A percentile compares a stretch with the other conserved stretches of the same genome.
Evolutionary conservation across 192 early-diverging fungal genomes (phyloP).

Genomic region (Rhizoclosmatium sp.): DNA sequence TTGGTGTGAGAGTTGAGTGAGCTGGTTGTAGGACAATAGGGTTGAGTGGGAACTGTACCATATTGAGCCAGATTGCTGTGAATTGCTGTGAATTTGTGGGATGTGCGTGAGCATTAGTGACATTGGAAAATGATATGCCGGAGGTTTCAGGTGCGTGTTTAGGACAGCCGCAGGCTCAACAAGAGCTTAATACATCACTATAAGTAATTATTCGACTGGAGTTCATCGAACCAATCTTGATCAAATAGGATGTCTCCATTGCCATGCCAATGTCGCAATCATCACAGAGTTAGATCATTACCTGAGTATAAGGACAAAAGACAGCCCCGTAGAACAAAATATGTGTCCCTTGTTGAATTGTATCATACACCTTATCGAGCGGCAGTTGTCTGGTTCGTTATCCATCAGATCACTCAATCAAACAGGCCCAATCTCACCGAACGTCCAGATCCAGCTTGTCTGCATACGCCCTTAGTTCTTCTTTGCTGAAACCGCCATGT

Average conservation of each 20-base stretch:
- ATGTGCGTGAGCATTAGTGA: background rate
- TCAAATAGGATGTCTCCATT: too few relatives aligned
- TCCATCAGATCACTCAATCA: background rate
- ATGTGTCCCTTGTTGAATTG: constrained; percentile 27
- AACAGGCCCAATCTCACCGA: background rate
- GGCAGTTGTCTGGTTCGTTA: constrained; percentile 18
- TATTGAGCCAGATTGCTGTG: constrained; percentile 11
- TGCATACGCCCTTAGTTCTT: constrained; percentile 14
- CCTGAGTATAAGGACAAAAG: constrained; percentile 21
- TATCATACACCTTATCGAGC: constrained; percentile 20
- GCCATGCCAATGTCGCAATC: too few relatives aligned
- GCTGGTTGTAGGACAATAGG: background rate
- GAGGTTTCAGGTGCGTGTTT: too few relatives aligned
- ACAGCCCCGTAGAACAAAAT: constrained; percentile 29
- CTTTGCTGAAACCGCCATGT: constrained; percentile 21
- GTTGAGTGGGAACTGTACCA: too few relatives aligned
- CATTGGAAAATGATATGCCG: too few relatives aligned
- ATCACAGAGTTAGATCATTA: background rate
- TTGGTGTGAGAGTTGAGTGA: background rate
- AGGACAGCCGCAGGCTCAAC: too few relatives aligned
- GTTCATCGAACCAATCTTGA: too few relatives aligned
- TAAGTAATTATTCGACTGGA: too few relatives aligned
- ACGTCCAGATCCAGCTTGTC: constrained; percentile 29
- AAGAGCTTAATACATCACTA: too few relatives aligned
- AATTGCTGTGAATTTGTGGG: background rate